Percentiles rank a stretch among this genome's conserved stretches.
Conservation (phyloP, 192 early-diverging fungal genomes). For the Coemansia sp. region DNA sequence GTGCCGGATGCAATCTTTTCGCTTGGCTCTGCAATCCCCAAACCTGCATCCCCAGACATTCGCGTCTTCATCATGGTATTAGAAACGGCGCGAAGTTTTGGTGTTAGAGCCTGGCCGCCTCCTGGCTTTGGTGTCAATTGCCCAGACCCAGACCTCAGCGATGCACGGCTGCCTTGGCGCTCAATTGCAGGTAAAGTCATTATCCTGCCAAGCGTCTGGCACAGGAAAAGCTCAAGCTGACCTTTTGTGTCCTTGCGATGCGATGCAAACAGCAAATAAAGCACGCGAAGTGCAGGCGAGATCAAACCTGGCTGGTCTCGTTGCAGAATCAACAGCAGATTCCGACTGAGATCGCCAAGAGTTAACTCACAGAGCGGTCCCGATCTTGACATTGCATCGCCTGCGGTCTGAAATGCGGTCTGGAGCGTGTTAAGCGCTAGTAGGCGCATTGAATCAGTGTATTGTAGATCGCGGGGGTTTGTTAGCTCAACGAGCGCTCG, state of each 20-base stretch:
- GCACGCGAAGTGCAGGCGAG: constrained; percentile 49
- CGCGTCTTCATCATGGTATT: constrained; percentile 9
- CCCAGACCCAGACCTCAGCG: constrained; percentile 14
- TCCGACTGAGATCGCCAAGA: constrained; percentile 81
- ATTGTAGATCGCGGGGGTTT: constrained; percentile 86
- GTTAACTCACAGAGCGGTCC: constrained; percentile 68
- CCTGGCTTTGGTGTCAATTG: constrained; percentile 23
- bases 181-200: constrained; percentile 40
- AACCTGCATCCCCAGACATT: constrained; percentile 9
- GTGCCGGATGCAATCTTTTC: constrained; percentile 2
- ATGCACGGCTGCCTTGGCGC: constrained; percentile 32
- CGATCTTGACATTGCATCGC: constrained; percentile 68
- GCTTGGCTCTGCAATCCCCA: constrained; percentile 11
- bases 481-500: constrained; percentile 87
- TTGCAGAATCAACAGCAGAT: constrained; percentile 72
- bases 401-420: constrained; percentile 84
- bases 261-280: constrained; percentile 55
- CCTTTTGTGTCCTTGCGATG: constrained; percentile 41
- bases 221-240: constrained; percentile 54
- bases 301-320: constrained; percentile 37
- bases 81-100: background rate
- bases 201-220: constrained; percentile 46
- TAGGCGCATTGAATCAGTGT: constrained; percentile 91
- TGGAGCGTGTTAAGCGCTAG: constrained; percentile 87
- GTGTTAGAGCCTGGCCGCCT: constrained; percentile 1